Percentiles rank a stretch among this genome's conserved stretches.
Conservation (phyloP, 441 rosid genomes). For the Adansonia gregorii region DNA sequence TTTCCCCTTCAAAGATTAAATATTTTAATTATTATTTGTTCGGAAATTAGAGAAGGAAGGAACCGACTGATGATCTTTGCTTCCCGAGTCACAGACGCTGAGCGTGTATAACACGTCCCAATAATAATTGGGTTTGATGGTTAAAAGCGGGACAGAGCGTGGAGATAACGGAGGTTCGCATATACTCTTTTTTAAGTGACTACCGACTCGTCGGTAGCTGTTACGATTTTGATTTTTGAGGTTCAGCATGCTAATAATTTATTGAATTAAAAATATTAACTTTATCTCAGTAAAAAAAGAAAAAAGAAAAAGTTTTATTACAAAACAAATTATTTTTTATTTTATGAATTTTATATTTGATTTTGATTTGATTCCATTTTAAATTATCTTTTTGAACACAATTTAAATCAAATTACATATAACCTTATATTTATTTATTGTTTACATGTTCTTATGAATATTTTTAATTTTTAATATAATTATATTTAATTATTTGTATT, state of each 20-base stretch:
- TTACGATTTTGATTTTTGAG: conserved; percentile 31
- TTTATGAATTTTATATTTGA: too few relatives aligned
- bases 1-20: not conserved
- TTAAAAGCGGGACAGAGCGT: not conserved
- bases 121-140: not conserved
- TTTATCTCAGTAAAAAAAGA: not conserved
- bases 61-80: not conserved
- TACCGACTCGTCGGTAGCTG: conserved; percentile 24
- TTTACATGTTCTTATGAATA: too few relatives aligned
- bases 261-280: not conserved
- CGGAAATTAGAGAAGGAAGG: not conserved
- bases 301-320: too few relatives aligned
- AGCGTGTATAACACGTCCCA: conserved; percentile 24
- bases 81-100: not conserved
- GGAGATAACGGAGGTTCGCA: not conserved
- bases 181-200: not conserved
- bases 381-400: too few relatives aligned
- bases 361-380: too few relatives aligned
- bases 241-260: not conserved
- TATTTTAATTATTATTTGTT: not conserved
- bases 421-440: too few relatives aligned
- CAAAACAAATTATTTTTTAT: too few relatives aligned
- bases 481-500: not conserved
- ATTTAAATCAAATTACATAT: too few relatives aligned
- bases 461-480: not conserved